Evolutionary conservation across 352 stramenopile species (phyloP), one percentile per base, ranked within the genome.

Genomic region (Peronospora destructor): DNA sequence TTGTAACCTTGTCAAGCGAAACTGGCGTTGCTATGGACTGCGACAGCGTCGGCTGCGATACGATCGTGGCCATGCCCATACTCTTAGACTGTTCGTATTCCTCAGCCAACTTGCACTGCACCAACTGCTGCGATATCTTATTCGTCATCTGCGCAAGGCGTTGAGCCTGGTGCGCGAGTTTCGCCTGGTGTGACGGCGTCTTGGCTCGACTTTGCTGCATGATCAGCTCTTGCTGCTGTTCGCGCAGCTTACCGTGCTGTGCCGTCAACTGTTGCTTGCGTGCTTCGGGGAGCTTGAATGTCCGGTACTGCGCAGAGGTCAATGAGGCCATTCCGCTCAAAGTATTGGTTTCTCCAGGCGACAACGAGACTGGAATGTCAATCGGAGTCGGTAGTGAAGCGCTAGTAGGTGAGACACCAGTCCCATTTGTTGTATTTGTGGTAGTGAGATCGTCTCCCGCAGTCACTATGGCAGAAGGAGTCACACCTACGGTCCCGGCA

Each of bases 81-180:
- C 47, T 69, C 61, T 83, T 85, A 8, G 68, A 68, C 56, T 84
- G 71, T 40, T 89, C 76, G 38, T 88, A 86, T 29, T 91, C 79
- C 47, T 91, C 81, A 0, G 78, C 78, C 21, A 91, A 53, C 37
- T 91, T 91, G 60, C 76, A 81, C 45, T 91, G 81, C 33, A 90
- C 73, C 9, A 91, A 61, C 45, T 91, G 81, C 64, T 91, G 81
- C 26, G 80, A 85, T 23, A 91, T 91, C 58, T 91, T 91, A 53
- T 83, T 87, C 47, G 88, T 91, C 71, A 88, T 85, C 47, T 88
- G 76, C n/a, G 73, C 80, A 29, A 88, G 55, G 3, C 71, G 66
- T 40, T 91, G 80, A 2, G 80, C 80, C 30, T 86, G 74, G 38
- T 88, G 77, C 9, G 74, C 74, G 3, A 90, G 56, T 47, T 89